phyloP scores from a whole-genome alignment of 306 rosid genomes.

The Comarum palustre region DNA sequence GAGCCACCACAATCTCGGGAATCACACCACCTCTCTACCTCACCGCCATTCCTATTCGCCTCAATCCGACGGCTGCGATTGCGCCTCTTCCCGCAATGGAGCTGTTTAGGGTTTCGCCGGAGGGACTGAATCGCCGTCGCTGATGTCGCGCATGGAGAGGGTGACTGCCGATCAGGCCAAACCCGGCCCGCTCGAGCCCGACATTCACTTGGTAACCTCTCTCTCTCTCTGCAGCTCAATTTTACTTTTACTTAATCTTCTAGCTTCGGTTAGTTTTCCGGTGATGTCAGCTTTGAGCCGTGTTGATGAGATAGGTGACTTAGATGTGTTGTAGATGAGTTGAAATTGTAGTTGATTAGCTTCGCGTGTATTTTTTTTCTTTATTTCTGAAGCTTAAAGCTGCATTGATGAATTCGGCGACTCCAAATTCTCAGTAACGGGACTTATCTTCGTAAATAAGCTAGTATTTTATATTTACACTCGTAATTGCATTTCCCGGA shows the following conservation, averaged over 20 bases:
- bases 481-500: not conserved
- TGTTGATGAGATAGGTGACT: not conserved
- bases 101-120: slow-evolving; percentile 20
- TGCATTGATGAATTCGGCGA: not conserved
- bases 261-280: not conserved
- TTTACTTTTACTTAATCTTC: not conserved
- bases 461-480: not conserved
- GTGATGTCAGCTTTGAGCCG: not conserved
- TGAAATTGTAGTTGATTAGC: not conserved
- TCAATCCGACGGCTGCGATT: slow-evolving; percentile 1
- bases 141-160: slow-evolving; percentile 16
- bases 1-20: slow-evolving; percentile 16
- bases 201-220: slow-evolving; percentile 27
- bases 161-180: slow-evolving; percentile 28
- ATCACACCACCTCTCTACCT: not conserved
- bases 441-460: not conserved
- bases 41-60: slow-evolving; percentile 11
- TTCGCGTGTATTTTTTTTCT: not conserved
- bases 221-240: not conserved
- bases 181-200: slow-evolving; percentile 28
- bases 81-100: not conserved
- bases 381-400: not conserved
- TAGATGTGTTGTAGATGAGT: not conserved
- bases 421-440: not conserved
- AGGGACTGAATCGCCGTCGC: slow-evolving; percentile 8